Evolutionary conservation across 2,329 filamentous ascomycete species (phyloP), one percentile per base, ranked within the genome.

Genomic region (Penicillium griseofulvum): DNA sequence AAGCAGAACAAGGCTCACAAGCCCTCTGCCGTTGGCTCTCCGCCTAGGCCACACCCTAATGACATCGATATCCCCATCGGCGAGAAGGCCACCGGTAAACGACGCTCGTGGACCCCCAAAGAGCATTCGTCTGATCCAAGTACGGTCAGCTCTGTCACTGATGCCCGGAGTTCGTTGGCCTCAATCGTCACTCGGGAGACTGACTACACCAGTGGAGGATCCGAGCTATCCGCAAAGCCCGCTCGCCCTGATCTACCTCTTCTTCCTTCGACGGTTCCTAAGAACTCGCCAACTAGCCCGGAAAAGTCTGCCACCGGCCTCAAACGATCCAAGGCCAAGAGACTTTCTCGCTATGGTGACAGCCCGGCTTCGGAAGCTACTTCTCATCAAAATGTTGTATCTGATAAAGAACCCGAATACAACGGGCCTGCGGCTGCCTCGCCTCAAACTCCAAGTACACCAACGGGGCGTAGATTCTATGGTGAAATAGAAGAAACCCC

Each of bases 41-140:
- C 64, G 3, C 58, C 63, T 7, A 50, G 63, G 50, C 59, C 76
- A 56, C 77, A 76, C 57, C 76, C 81, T 5, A 78, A 76, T 54
- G 80, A 84, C 59, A 75, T 86, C 54, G 81, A 86, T 53, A 76
- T 87, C 36, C 85, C 85, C 9, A 83, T 87, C 61, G 84, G 85
- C 24, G 85, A 85, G 68, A 78, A 76, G 49, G 68, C 74, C n/a
- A 70, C 71, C 56, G 71, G 72, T 55, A 81, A 78, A 75, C 66
- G 68, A 51, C 68, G 68, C 43, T 71, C 70, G 37, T 56, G 59
- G 51, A 64, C 61, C 19, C 63, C 62, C 16, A 67, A 67, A 39
- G 68, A 68, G 28, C 62, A 65, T 16, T 64, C 61, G 26, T 71
- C 70, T 24, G 69, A 71, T 14, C 69, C 66, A 17, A 73, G 71